phyloP scores from a whole-genome alignment of 106 monocot species.

The Dioscorea alata region DNA sequence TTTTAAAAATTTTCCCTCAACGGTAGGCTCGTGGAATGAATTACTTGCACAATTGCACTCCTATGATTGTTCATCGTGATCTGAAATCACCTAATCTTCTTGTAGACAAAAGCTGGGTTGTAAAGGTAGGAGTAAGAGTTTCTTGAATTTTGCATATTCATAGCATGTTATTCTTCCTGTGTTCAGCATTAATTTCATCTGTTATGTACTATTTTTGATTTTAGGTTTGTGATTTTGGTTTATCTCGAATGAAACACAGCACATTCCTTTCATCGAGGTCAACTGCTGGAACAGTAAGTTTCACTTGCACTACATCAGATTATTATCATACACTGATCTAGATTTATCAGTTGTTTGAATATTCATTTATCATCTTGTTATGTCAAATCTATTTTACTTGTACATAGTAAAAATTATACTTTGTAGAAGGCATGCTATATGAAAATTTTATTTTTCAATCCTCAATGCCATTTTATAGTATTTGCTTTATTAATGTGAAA shows the following conservation, averaged over 20 bases:
- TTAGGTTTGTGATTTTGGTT: conserved; percentile 78
- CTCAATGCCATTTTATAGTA: no score
- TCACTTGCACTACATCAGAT: no score
- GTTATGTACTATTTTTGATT: neutral
- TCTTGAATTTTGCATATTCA: neutral
- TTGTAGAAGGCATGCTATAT: no score
- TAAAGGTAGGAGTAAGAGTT: conserved; percentile 39
- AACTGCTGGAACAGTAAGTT: conserved; percentile 71
- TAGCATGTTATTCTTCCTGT: neutral
- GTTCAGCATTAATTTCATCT: neutral
- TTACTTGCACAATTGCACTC: conserved; percentile 60
- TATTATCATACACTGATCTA: no score
- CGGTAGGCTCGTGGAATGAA: conserved; percentile 77
- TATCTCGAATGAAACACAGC: conserved; percentile 58
- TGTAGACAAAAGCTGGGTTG: conserved; percentile 78
- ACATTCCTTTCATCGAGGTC: conserved; percentile 77
- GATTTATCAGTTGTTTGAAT: no score
- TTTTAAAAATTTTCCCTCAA: neutral
- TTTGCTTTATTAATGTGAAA: no score
- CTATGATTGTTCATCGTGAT: conserved; percentile 64
- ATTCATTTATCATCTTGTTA: no score
- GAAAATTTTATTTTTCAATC: no score
- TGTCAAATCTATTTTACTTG: no score
- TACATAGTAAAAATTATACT: no score
- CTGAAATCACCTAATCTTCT: conserved; percentile 80